phyloP scores from a whole-genome alignment of 2,329 filamentous ascomycete genomes.

The Fusarium xylarioides region DNA sequence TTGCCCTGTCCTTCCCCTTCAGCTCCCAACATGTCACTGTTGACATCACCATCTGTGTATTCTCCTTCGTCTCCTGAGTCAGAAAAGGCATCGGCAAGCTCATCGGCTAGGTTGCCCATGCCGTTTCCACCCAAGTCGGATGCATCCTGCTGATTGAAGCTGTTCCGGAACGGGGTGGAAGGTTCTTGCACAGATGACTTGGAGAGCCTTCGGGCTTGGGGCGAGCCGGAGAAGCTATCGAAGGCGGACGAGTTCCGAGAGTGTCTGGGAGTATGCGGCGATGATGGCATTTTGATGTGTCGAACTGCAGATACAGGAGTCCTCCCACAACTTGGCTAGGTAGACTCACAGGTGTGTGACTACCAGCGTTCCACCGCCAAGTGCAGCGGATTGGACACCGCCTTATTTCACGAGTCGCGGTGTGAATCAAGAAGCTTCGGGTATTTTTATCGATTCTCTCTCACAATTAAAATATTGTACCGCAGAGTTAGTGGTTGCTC shows the following conservation, averaged over 20 bases:
- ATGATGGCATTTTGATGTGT: slow-evolving; percentile 47
- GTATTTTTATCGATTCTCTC: neutral
- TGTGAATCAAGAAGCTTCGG: neutral
- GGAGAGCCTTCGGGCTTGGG: slow-evolving; percentile 58
- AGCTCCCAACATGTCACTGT: slow-evolving; percentile 29
- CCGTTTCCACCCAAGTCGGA: slow-evolving; percentile 64
- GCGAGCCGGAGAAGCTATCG: slow-evolving; percentile 59
- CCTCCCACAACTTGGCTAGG: slow-evolving; percentile 11
- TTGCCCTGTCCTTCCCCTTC: slow-evolving; percentile 2
- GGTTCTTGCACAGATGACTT: slow-evolving; percentile 62
- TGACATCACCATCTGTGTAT: slow-evolving; percentile 54
- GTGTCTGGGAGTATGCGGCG: slow-evolving; percentile 66
- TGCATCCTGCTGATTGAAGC: slow-evolving; percentile 59
- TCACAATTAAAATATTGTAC: slow-evolving; percentile 2
- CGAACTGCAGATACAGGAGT: slow-evolving; percentile 9
- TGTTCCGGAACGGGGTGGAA: slow-evolving; percentile 58
- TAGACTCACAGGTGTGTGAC: slow-evolving; percentile 20
- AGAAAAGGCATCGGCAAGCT: slow-evolving; percentile 77
- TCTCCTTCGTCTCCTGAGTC: slow-evolving; percentile 70
- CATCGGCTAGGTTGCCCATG: slow-evolving; percentile 81
- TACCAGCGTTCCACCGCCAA: slow-evolving; percentile 27
- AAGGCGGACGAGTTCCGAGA: slow-evolving; percentile 66
- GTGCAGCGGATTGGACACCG: slow-evolving; percentile 9
- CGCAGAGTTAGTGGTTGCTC: slow-evolving; percentile 16
- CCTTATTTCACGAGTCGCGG: neutral